Percentiles rank a stretch among this genome's conserved stretches.
These are phyloP conservation scores for Microdochium paspali DNA, from an alignment of 2,329 filamentous ascomycete species.

Conservation along the genomic window DNA sequence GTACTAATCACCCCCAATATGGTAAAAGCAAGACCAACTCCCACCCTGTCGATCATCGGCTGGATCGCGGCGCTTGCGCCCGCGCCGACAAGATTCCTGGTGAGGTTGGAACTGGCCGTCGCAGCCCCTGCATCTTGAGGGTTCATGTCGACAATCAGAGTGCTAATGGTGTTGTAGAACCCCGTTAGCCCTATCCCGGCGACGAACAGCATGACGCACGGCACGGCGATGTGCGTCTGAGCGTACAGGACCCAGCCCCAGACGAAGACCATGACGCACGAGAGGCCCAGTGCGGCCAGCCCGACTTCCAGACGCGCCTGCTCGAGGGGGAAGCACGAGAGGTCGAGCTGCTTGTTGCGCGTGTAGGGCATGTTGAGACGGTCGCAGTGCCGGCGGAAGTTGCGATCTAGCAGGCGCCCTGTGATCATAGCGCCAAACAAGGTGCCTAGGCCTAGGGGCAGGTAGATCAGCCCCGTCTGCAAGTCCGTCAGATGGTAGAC, in stretches of 20 bases:
- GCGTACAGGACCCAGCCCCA: slow-evolving; percentile 27
- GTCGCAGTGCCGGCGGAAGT: slow-evolving; percentile 45
- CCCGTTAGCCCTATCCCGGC: slow-evolving; percentile 24
- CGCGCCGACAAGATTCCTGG: slow-evolving; percentile 33
- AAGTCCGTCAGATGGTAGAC: slow-evolving; percentile 47
- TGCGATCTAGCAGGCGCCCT: slow-evolving; percentile 48
- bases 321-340: slow-evolving; percentile 21
- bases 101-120: slow-evolving; percentile 34
- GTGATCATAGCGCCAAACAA: slow-evolving; percentile 21
- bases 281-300: slow-evolving; percentile 30
- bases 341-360: slow-evolving; percentile 30
- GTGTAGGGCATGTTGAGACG: slow-evolving; percentile 36
- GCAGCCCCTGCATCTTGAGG: slow-evolving; percentile 28
- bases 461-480: slow-evolving; percentile 28
- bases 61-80: slow-evolving; percentile 30
- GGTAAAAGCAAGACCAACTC: slow-evolving; percentile 30
- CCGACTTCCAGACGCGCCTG: slow-evolving; percentile 23
- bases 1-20: slow-evolving; percentile 20
- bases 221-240: slow-evolving; percentile 20
- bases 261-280: slow-evolving; percentile 23
- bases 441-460: slow-evolving; percentile 26
- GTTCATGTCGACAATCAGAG: slow-evolving; percentile 36
- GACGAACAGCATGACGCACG: slow-evolving; percentile 24
- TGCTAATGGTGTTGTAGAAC: slow-evolving; percentile 30
- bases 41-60: slow-evolving; percentile 29